Percentiles rank a stretch among this genome's conserved stretches.
Conservation (phyloP, 805 yeast species). For the Yarrowia sp. region DNA sequence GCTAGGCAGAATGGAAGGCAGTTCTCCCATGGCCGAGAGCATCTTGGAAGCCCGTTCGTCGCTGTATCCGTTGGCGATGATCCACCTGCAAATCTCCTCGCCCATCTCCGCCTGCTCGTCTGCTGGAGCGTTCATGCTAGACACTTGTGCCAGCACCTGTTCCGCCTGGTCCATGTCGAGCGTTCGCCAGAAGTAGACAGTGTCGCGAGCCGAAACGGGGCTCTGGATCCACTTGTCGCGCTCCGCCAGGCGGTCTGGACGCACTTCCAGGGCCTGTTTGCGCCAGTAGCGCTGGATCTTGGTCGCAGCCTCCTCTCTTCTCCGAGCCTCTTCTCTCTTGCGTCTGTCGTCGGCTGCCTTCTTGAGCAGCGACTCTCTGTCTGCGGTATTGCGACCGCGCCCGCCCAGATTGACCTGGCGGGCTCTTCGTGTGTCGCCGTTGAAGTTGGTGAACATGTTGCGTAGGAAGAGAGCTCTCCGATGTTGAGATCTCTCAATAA, state of each 20-base stretch:
- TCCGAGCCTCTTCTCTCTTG: conserved; percentile 57
- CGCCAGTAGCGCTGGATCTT: conserved; percentile 46
- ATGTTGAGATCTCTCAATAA: background rate
- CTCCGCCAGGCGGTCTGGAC: background rate
- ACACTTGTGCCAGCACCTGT: background rate
- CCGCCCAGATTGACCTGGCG: conserved; percentile 66
- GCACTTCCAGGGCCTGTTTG: background rate
- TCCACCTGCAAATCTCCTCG: conserved; percentile 13
- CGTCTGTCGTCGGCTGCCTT: conserved; percentile 65
- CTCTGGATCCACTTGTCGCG: background rate
- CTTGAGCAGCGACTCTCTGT: conserved; percentile 48
- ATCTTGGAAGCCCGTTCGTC: background rate
- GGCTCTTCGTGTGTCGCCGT: conserved; percentile 60
- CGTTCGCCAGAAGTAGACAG: background rate
- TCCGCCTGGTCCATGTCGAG: background rate
- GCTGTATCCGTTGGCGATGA: background rate
- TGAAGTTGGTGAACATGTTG: conserved; percentile 45
- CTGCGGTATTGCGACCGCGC: conserved; percentile 41
- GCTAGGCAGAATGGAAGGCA: background rate
- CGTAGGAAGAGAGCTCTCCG: background rate
- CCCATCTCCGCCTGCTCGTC: background rate
- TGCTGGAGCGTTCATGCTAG: background rate
- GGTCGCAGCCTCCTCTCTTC: conserved; percentile 49
- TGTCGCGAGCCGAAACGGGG: background rate
- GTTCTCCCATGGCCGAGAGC: background rate